A percentile compares a stretch with the other conserved stretches of the same genome.
Conservation (phyloP, 1,284 basidiomycete genomes). For the Earliella scabrosa region DNA sequence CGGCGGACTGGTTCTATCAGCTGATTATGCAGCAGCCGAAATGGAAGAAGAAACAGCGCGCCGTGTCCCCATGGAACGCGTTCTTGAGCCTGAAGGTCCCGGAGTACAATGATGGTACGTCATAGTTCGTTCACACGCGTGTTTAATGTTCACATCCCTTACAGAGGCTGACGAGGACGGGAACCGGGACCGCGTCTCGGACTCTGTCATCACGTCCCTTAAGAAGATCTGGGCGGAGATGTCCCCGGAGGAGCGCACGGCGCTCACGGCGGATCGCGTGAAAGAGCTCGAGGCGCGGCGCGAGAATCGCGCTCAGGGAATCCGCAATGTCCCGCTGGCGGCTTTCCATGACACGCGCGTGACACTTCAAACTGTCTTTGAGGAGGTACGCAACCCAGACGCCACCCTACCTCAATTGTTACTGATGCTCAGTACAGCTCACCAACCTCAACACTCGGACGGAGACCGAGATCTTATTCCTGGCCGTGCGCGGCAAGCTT, state of each 20-base stretch:
- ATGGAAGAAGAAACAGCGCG: not conserved
- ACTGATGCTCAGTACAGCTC: conserved; percentile 1
- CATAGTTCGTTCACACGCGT: too few species aligned
- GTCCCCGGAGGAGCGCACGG: not conserved
- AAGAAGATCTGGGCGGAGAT: not conserved
- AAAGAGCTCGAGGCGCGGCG: not conserved
- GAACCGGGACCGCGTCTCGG: too few species aligned
- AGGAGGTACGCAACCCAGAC: not conserved
- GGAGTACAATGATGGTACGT: not conserved
- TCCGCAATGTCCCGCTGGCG: not conserved
- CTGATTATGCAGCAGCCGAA: not conserved
- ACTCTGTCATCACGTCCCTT: not conserved
- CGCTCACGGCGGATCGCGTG: not conserved
- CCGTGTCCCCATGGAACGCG: conserved; percentile 1
- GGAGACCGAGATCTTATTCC: conserved; percentile 16
- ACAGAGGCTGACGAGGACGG: not conserved
- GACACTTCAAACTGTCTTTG: not conserved
- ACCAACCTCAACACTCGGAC: conserved; percentile 16
- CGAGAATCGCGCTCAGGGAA: not conserved
- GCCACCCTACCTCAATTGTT: too few species aligned
- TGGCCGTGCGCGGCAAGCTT: conserved; percentile 4
- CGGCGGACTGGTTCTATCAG: not conserved
- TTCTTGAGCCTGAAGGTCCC: conserved; percentile 3
- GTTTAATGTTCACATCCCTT: too few species aligned
- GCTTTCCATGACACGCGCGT: not conserved